phyloP scores from a whole-genome alignment of 352 stramenopile species.

The Globisporangium cederbergense region DNA sequence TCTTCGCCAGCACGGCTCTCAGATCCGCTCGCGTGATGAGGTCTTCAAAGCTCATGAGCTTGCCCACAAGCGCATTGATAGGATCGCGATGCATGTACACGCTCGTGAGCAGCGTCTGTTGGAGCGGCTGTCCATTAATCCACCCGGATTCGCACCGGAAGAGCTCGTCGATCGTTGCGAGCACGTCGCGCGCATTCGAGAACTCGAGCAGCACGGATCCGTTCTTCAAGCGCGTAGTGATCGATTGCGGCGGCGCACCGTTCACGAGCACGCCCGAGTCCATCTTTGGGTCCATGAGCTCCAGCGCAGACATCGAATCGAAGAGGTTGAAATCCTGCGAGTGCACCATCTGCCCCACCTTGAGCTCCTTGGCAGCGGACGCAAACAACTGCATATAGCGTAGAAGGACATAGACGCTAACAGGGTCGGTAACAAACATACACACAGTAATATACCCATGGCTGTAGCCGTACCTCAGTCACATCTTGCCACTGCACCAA shows the following conservation, averaged over 20 bases:
- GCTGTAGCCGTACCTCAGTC: constrained; percentile 33
- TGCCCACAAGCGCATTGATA: constrained; percentile 63
- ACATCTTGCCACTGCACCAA: constrained; percentile 38
- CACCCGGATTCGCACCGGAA: constrained; percentile 78
- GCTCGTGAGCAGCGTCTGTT: constrained; percentile 88
- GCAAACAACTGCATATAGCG: constrained; percentile 11
- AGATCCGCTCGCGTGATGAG: constrained; percentile 24
- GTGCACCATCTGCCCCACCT: constrained; percentile 77
- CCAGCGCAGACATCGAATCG: constrained; percentile 93
- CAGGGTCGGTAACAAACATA: neutral
- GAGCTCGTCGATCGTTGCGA: constrained; percentile 74
- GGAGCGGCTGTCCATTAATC: constrained; percentile 79
- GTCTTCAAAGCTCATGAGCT: constrained; percentile 19
- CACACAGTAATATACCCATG: neutral
- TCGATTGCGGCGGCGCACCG: constrained; percentile 47
- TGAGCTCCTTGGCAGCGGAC: constrained; percentile 67
- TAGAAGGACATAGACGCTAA: neutral
- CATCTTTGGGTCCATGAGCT: constrained; percentile 94
- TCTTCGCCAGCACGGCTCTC: constrained; percentile 25
- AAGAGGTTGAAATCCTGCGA: constrained; percentile 87
- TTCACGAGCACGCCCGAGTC: constrained; percentile 88
- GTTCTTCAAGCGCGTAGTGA: constrained; percentile 44
- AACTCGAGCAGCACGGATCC: constrained; percentile 53
- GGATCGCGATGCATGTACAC: constrained; percentile 85
- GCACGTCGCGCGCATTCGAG: constrained; percentile 53